Base-by-base conservation (phyloP, 148 eudicot genomes). In the Chenopodium formosanum region DNA sequence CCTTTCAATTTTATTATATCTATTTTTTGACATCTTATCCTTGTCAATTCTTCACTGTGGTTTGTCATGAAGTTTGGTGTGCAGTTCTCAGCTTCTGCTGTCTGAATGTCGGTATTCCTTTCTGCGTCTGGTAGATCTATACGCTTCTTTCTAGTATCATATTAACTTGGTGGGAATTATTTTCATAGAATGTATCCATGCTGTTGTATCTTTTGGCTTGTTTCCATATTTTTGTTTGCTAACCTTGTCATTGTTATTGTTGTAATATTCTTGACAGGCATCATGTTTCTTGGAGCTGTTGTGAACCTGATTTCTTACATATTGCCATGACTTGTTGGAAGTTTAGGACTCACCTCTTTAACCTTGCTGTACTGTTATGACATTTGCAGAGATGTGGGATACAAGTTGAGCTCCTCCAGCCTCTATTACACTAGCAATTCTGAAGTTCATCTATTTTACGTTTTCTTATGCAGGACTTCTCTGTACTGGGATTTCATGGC, bases 311-410 rank as follows among this genome's bases (percentile, higher is more conserved):
- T 92, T 92, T 83, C 87, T 91, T 89, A 89, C 88, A 87, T 93
- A 87, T 86, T 87, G 89, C 91, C 89, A 87, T 90, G 91, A 85
- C 88, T 88, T 90, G 91, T 92, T 92, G 93, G 97, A 91, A 90
- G 97, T 94, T 91, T 94, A 88, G 86, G 95, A 89, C 95, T 94
- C 94, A 94, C 98, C 85, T 86, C 91, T 91, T 85, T 94, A 90
- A 93, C 91, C 94, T 93, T 93, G 92, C 91, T 89, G 92, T 93
- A 82, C 90, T 94, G 91, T 94, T 93, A 78, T 90, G 87, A 87
- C 87, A 88, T 90, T 90, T 95, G 98, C 98, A 95, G 97, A 89
- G 90, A 89, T 84, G 78, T 78, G 82, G 87, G 80, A 32, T 58
- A 27, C 75, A 70, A 80, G 80, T 79, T 68, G 79, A 85, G 85